Evolutionary conservation across 768 basidiomycete genomes (phyloP), one percentile per base, ranked within the genome.

Genomic region (Lactifluus echinatus): DNA sequence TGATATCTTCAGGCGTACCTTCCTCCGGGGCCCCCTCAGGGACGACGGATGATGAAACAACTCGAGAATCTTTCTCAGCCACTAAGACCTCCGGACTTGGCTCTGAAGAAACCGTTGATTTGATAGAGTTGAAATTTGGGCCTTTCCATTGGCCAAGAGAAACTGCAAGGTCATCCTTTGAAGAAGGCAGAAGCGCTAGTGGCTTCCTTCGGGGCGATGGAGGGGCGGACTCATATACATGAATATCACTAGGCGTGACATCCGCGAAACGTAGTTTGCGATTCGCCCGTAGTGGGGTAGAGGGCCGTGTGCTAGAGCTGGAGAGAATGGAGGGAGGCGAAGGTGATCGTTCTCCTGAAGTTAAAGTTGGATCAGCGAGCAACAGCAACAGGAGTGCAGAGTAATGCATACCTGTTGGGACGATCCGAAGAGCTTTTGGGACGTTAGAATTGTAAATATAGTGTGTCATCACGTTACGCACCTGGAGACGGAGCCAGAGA

Each of bases 201-300:
- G 70, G 50, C 57, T 76, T 78, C 59, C 76, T 79, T n/a, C 75
- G 76, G 0, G 89, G 89, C 3, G 90, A 89, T 2, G 85, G 73
- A 4, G 88, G 89, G 1, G 81, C 84, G 14, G 89, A 90, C 64
- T 89, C 86, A 65, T 92, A 92, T 1, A 92, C 84, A 68, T 89
- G 77, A 2, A 92, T 81, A 65, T 91, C 86, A n/a, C 79, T 70
- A 0, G 87, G 81, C 1, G 77, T 80, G 15, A 89, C 73, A 37
- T 90, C 83, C 31, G 88, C 86, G 64, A 93, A 93, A 17, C 89
- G 82, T 29, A 91, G 70, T 61, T 72, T 81, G 14, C 84, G 72
- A 48, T 73, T 65, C 1, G 37, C 52, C 2, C 63, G 52, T 1
- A 77, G 60, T 70, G 80, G 50, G 67, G 81, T 76, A 69, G 83